Evolutionary conservation across 768 basidiomycete species (phyloP).

Genomic region (Lentinula sp.): DNA sequence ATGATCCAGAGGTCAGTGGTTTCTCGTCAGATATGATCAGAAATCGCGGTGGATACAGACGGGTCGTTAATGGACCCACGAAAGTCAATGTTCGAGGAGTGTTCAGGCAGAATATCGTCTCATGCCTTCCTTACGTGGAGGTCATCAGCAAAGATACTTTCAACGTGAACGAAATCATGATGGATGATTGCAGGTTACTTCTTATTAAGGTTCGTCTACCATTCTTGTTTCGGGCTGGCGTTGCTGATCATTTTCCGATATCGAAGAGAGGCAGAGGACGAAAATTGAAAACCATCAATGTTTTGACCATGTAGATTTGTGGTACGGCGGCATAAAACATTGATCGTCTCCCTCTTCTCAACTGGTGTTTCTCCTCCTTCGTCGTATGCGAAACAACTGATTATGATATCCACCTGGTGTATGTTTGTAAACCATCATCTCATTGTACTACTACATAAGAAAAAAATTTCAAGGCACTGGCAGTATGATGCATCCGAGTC

Average conservation of each 20-base stretch:
- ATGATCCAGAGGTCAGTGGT: neutral
- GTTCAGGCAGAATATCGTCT: conserved; percentile 41
- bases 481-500: too few species aligned
- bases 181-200: conserved; percentile 46
- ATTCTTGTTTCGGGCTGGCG: too few species aligned
- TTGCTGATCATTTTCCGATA: conserved; percentile 5
- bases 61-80: conserved; percentile 34
- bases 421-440: too few species aligned
- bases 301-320: conserved; percentile 34
- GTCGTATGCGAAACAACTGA: too few species aligned
- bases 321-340: too few species aligned
- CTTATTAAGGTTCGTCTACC: conserved; percentile 33
- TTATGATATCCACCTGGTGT: too few species aligned
- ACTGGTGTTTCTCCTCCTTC: too few species aligned
- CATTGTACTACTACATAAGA: too few species aligned
- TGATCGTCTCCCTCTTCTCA: too few species aligned
- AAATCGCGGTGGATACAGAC: conserved; percentile 21
- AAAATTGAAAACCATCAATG: conserved; percentile 34
- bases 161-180: conserved; percentile 51
- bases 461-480: too few species aligned
- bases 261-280: conserved; percentile 31
- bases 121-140: conserved; percentile 46
- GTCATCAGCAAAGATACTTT: conserved; percentile 40
- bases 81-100: conserved; percentile 36
- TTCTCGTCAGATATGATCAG: neutral